A percentile compares a stretch with the other conserved stretches of the same genome.
Conservation (phyloP, 176 grass and related monocot genomes). For the Aegilops umbellulata region DNA sequence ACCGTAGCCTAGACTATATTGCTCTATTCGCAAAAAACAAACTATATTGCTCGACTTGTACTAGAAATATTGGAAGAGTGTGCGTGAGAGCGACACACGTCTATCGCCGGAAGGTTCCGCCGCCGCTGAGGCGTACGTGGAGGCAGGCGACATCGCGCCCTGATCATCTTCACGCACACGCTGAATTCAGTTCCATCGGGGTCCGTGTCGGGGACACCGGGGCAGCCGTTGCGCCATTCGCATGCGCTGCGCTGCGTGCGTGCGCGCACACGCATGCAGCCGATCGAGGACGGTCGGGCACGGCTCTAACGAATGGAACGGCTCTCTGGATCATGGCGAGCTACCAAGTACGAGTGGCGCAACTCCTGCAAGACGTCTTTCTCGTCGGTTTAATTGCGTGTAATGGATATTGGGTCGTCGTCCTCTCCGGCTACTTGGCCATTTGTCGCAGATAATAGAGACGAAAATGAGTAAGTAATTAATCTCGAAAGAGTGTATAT, state of each 20-base stretch:
- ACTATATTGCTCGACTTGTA: no score
- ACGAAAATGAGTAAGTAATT: neutral
- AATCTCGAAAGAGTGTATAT: neutral
- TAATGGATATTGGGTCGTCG: neutral
- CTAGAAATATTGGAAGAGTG: no score
- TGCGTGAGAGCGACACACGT: neutral
- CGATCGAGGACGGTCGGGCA: neutral
- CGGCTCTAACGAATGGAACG: constrained; percentile 26
- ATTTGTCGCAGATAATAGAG: neutral
- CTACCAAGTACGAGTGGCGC: neutral
- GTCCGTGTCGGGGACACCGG: neutral
- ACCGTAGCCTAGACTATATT: neutral
- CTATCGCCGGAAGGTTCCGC: neutral
- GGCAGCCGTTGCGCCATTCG: no score
- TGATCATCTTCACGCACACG: neutral
- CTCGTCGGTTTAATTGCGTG: neutral
- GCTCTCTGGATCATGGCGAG: neutral
- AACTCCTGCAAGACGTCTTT: neutral
- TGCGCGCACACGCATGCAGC: no score
- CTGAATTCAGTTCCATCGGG: neutral
- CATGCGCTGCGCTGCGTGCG: no score
- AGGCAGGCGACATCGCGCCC: neutral
- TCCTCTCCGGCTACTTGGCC: neutral
- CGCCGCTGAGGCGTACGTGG: neutral
- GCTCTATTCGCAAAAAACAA: no score